These are phyloP conservation scores for Coccomyxa sp. DNA, from an alignment of 139 green algal genomes.

Conservation along the genomic window DNA sequence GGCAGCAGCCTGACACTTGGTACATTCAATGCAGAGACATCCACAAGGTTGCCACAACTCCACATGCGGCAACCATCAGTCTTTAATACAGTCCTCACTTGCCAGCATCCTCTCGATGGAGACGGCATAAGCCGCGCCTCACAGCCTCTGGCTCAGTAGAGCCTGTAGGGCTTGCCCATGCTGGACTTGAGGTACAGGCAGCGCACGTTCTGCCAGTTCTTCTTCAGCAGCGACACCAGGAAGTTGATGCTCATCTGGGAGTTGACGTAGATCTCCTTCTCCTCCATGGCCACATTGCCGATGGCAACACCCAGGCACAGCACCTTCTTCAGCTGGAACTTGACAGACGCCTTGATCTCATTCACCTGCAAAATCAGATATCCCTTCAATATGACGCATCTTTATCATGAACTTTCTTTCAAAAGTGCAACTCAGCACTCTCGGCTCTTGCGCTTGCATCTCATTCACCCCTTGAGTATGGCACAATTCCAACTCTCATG, in stretches of 20 bases:
- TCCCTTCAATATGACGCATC: not conserved
- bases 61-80: not conserved
- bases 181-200: slow-evolving; percentile 95
- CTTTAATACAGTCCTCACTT: not conserved
- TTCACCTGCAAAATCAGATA: slow-evolving; percentile 52
- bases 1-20: not conserved
- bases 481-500: too few species aligned
- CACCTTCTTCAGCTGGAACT: slow-evolving; percentile 99
- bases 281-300: slow-evolving; percentile 87
- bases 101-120: too few species aligned
- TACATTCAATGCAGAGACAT: not conserved
- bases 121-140: not conserved
- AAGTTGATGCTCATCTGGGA: slow-evolving; percentile 93
- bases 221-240: slow-evolving; percentile 98
- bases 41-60: not conserved
- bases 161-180: slow-evolving; percentile 92
- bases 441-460: not conserved
- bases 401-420: not conserved
- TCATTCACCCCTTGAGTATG: too few species aligned
- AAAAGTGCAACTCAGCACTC: not conserved
- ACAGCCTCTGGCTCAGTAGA: slow-evolving; percentile 69
- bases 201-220: slow-evolving; percentile 99
- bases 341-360: slow-evolving; percentile 90
- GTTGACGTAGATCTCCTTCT: slow-evolving; percentile 86
- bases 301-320: slow-evolving; percentile 98